Conservation (phyloP, 306 rosid species). For the Mimosa pudica region DNA sequence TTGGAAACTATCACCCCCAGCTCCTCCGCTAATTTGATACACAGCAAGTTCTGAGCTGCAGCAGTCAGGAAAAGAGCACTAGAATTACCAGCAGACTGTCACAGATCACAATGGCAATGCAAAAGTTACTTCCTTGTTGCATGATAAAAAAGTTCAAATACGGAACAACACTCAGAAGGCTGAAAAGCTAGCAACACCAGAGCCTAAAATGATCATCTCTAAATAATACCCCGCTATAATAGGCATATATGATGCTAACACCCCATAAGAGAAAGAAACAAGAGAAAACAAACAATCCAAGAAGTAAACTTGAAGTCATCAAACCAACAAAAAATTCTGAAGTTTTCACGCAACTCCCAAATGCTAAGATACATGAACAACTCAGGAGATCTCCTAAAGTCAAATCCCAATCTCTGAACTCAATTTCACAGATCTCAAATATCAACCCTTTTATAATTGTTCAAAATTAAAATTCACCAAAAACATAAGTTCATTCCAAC, state of each 20-base stretch:
- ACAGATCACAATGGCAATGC: slow-evolving; percentile 46
- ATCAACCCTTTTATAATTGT: background rate
- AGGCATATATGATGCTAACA: slow-evolving; percentile 13
- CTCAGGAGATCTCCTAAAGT: background rate
- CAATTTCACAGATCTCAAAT: background rate
- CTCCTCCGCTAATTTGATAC: slow-evolving; percentile 86
- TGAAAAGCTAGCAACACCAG: slow-evolving; percentile 20
- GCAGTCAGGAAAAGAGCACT: slow-evolving; percentile 99
- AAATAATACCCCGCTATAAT: background rate
- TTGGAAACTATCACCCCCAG: slow-evolving; percentile 72
- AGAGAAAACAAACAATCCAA: slow-evolving; percentile 1
- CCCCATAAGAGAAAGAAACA: background rate
- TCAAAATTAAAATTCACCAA: background rate
- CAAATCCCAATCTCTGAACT: background rate
- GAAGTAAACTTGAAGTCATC: background rate
- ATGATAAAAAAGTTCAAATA: slow-evolving; percentile 27
- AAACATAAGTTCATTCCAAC: background rate
- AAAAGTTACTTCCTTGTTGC: slow-evolving; percentile 42
- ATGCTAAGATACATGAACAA: background rate
- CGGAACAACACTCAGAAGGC: slow-evolving; percentile 11
- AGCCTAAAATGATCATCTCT: background rate
- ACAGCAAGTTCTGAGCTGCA: slow-evolving; percentile 94
- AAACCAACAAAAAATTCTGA: background rate
- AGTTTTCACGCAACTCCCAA: slow-evolving; percentile 20
- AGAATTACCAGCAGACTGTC: slow-evolving; percentile 90